phyloP scores from a whole-genome alignment of 2,329 filamentous ascomycete species.

The Trichoderma endophyticum region DNA sequence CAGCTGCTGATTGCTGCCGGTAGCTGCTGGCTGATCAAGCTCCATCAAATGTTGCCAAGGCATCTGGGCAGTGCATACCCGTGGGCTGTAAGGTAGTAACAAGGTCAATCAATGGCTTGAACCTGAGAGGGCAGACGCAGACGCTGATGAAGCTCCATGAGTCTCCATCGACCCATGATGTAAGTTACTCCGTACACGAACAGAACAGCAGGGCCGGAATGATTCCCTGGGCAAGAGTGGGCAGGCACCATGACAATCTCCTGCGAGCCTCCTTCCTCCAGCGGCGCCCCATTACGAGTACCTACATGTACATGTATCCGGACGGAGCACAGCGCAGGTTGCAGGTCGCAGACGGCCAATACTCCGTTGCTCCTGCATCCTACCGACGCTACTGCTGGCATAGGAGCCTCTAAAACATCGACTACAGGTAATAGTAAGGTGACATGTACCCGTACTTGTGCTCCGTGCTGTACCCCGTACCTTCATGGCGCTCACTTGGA shows the following conservation, averaged over 20 bases:
- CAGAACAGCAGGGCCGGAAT: not conserved
- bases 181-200: slow-evolving; percentile 5
- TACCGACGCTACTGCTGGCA: not conserved
- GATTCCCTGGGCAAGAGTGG: not conserved
- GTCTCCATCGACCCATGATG: not conserved
- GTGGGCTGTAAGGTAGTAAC: not conserved
- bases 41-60: not conserved
- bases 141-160: not conserved
- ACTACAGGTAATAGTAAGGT: not conserved
- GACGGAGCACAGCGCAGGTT: not conserved
- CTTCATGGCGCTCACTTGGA: not conserved
- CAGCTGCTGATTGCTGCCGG: not conserved
- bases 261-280: slow-evolving; percentile 12
- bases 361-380: slow-evolving; percentile 5
- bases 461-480: not conserved
- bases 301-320: not conserved
- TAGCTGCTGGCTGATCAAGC: not conserved
- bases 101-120: not conserved
- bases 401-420: not conserved
- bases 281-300: not conserved
- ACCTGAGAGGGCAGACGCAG: not conserved
- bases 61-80: not conserved
- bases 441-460: not conserved
- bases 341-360: not conserved
- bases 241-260: not conserved